A percentile compares a stretch with the other conserved stretches of the same genome.
phyloP scores from a whole-genome alignment of 1,284 basidiomycete genomes.

The Grifola frondosa region DNA sequence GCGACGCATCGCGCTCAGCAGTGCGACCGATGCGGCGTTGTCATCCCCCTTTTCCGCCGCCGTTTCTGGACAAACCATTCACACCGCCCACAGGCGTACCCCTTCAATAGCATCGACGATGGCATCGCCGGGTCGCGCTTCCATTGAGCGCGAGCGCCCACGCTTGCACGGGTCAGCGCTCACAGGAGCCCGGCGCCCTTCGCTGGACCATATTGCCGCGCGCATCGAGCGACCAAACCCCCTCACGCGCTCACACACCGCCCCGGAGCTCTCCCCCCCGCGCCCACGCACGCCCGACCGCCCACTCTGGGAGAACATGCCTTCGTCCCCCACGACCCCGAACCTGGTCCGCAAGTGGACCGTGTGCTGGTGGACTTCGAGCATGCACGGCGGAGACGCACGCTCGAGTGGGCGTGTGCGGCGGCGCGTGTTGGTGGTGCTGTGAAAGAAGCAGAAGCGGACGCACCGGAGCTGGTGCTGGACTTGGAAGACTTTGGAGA shows the following conservation, averaged over 20 bases:
- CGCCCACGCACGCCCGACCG: slow-evolving; percentile 26
- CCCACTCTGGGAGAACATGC: slow-evolving; percentile 67
- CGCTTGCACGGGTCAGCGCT: not conserved
- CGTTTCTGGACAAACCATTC: slow-evolving; percentile 25
- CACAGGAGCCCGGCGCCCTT: slow-evolving; percentile 31
- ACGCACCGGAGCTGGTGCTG: slow-evolving; percentile 15
- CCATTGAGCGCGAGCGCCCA: slow-evolving; percentile 11
- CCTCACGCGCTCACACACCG: slow-evolving; percentile 15
- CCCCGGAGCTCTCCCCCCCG: slow-evolving; percentile 13
- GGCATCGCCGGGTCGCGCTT: slow-evolving; percentile 1
- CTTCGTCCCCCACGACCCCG: slow-evolving; percentile 54
- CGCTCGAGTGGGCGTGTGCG: slow-evolving; percentile 75
- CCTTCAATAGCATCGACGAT: slow-evolving; percentile 9
- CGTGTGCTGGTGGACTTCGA: slow-evolving; percentile 52
- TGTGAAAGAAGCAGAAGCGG: slow-evolving; percentile 34
- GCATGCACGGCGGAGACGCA: slow-evolving; percentile 41
- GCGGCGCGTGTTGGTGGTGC: slow-evolving; percentile 42
- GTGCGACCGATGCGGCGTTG: slow-evolving; percentile 24
- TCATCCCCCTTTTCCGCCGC: slow-evolving; percentile 28
- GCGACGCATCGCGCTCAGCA: slow-evolving; percentile 56
- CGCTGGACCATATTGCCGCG: slow-evolving; percentile 54
- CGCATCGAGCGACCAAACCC: slow-evolving; percentile 28
- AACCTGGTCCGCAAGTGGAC: slow-evolving; percentile 39
- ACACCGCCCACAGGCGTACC: slow-evolving; percentile 26
- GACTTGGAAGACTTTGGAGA: slow-evolving; percentile 26